Percentiles rank a stretch among this genome's conserved stretches.
These are phyloP conservation scores for Nannizzia gypsea DNA, from an alignment of 2,329 filamentous ascomycete species.

Conservation along the genomic window DNA sequence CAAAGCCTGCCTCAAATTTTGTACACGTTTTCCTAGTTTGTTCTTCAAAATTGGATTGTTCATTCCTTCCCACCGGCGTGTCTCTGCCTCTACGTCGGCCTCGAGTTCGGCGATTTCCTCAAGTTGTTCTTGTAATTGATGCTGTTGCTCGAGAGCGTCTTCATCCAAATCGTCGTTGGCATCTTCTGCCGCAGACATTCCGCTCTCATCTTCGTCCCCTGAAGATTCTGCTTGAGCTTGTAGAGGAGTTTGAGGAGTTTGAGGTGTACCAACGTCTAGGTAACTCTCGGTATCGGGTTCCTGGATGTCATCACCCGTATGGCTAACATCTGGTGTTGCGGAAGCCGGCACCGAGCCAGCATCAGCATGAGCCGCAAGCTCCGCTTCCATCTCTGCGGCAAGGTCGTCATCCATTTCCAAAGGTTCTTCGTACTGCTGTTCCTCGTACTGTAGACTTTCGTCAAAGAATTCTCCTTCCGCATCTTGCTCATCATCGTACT, in stretches of 20 bases:
- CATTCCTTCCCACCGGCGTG: conserved; percentile 30
- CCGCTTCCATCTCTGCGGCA: conserved; percentile 35
- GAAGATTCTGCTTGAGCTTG: conserved; percentile 29
- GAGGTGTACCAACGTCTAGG: conserved; percentile 22
- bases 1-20: conserved; percentile 34
- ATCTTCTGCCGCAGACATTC: conserved; percentile 23
- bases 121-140: conserved; percentile 32
- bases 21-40: conserved; percentile 35
- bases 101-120: conserved; percentile 36
- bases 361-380: conserved; percentile 27
- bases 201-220: conserved; percentile 30
- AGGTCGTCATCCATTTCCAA: conserved; percentile 32
- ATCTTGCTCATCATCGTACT: conserved; percentile 38
- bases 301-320: conserved; percentile 11
- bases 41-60: conserved; percentile 30
- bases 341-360: conserved; percentile 17
- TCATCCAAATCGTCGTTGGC: conserved; percentile 31
- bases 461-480: conserved; percentile 39
- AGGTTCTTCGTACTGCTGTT: conserved; percentile 19
- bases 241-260: conserved; percentile 23
- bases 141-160: conserved; percentile 33
- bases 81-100: conserved; percentile 28
- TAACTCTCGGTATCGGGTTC: conserved; percentile 9
- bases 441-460: conserved; percentile 13
- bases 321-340: conserved; percentile 17